Evolutionary conservation across 1,139 yeast species (phyloP).

Genomic region (Hemisphaericaspora xylanilytica): DNA sequence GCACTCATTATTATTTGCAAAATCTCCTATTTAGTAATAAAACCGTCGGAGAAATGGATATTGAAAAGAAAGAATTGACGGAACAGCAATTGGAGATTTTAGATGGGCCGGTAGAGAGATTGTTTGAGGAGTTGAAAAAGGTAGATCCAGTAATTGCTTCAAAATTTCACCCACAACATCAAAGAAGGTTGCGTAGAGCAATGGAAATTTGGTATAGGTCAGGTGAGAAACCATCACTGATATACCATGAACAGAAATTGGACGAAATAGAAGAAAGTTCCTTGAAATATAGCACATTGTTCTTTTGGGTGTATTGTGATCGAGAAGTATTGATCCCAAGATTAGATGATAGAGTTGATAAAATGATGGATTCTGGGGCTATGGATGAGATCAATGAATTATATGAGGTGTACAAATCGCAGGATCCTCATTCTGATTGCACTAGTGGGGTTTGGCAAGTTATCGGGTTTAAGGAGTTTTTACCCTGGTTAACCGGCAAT

Average conservation of each 20-base stretch:
- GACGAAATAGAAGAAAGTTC: slow-evolving; percentile 45
- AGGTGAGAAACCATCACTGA: slow-evolving; percentile 65
- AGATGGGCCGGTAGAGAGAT: slow-evolving; percentile 52
- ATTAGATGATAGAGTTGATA: slow-evolving; percentile 76
- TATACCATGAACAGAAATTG: slow-evolving; percentile 60
- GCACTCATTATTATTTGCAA: slow-evolving; percentile 91
- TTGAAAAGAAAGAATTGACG: slow-evolving; percentile 23
- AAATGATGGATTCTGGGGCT: slow-evolving; percentile 72
- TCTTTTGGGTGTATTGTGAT: slow-evolving; percentile 86
- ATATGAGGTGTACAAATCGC: slow-evolving; percentile 38
- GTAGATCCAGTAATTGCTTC: slow-evolving; percentile 72
- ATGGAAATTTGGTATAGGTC: slow-evolving; percentile 74
- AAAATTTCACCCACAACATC: slow-evolving; percentile 91
- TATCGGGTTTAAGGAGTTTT: slow-evolving; percentile 90
- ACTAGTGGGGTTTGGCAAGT: slow-evolving; percentile 91
- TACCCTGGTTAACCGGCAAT: slow-evolving; percentile 62
- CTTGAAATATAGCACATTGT: slow-evolving; percentile 62
- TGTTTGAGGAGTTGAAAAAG: slow-evolving; percentile 47
- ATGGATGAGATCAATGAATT: slow-evolving; percentile 64
- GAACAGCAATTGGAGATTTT: slow-evolving; percentile 46
- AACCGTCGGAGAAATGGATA: slow-evolving; percentile 38
- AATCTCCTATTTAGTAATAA: slow-evolving; percentile 70
- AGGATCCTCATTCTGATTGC: slow-evolving; percentile 43
- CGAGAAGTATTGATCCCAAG: slow-evolving; percentile 56
- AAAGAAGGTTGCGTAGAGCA: slow-evolving; percentile 73